Conservation (phyloP, 345 rosid species). For the Syzygium grande region DNA sequence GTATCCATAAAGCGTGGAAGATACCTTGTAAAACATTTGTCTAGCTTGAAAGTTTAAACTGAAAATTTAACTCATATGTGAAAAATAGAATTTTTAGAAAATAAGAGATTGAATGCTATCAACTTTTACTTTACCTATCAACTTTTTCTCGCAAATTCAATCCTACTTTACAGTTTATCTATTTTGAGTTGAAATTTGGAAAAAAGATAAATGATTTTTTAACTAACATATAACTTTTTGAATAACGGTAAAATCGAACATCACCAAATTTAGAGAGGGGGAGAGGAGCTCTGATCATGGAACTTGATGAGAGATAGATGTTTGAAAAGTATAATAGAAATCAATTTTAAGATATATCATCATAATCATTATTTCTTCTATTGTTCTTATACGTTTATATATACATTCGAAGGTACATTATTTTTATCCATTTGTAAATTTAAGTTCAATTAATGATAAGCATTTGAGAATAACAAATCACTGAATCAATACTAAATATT, state of each 20-base stretch:
- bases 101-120: neutral
- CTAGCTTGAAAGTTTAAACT: neutral
- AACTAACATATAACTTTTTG: neutral
- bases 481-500: neutral
- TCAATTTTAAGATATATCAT: neutral
- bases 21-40: neutral
- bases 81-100: neutral
- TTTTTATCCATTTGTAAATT: neutral
- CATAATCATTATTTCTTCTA: neutral
- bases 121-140: neutral
- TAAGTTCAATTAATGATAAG: neutral
- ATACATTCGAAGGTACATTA: neutral
- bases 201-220: neutral
- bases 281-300: neutral
- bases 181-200: neutral
- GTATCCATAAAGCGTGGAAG: neutral
- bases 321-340: neutral
- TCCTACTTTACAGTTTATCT: neutral
- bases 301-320: neutral
- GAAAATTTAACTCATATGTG: neutral
- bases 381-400: neutral
- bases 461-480: neutral
- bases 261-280: neutral
- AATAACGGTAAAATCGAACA: neutral
- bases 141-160: neutral